Conservation (phyloP, 441 rosid species). For the Pelargonium citronellum region DNA sequence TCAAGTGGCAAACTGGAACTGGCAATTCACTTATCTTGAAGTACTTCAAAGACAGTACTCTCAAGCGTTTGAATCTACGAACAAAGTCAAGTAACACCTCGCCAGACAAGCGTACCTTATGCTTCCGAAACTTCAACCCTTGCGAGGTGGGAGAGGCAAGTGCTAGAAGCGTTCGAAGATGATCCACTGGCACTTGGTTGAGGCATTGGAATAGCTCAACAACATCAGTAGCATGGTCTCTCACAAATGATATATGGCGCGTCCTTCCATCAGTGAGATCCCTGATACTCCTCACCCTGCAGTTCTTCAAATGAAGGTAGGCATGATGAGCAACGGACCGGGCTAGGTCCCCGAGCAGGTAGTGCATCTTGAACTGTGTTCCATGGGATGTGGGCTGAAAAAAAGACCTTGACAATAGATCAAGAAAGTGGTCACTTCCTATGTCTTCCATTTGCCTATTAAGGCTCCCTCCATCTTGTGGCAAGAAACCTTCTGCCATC, state of each 20-base stretch:
- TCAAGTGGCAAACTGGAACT: not conserved
- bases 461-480: not conserved
- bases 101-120: not conserved
- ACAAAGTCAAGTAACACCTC: not conserved
- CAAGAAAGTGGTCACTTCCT: conserved; percentile 2
- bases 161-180: too few relatives aligned
- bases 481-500: conserved; percentile 15
- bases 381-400: not conserved
- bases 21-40: not conserved
- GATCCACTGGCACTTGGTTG: not conserved
- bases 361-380: conserved; percentile 13
- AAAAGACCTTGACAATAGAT: not conserved
- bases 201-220: not conserved
- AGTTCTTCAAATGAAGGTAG: not conserved
- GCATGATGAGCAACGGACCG: not conserved
- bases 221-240: not conserved
- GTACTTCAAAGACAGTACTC: not conserved
- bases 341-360: conserved; percentile 14
- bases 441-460: not conserved
- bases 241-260: not conserved
- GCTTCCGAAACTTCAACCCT: not conserved
- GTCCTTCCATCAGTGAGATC: not conserved
- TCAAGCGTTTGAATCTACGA: not conserved
- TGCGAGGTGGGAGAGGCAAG: not conserved
- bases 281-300: too few relatives aligned